Base-by-base conservation (phyloP, 805 yeast species). In the Sungouiella blattae region DNA sequence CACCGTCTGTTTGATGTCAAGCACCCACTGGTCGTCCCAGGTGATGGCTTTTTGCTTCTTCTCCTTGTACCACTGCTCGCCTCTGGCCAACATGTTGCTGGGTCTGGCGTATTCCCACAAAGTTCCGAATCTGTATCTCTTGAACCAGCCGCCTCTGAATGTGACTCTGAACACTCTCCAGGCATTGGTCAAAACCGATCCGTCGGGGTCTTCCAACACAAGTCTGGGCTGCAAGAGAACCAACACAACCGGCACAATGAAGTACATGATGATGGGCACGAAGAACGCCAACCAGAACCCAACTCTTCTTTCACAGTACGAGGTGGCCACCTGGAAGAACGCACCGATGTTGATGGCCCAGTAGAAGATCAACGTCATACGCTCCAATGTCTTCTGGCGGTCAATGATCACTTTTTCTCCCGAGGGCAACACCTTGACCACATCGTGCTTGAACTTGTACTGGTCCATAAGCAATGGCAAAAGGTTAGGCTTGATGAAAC, bases 381-480 rank as follows among this genome's bases (percentile, higher is more conserved):
- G 53, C 47, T 64, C 67, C 38, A 70, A 52, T 4, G 73, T 53
- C 36, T 66, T 58, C 48, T 64, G 67, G 36, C 73, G 62, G 46
- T 71, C 75, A 29, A 72, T 58, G 47, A 83, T 77, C 23, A 83
- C 89, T 31, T 71, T 69, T 52, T 78, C 80, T 38, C 95, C 95
- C 18, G 67, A 53, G 45, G 73, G 71, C 38, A 73, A 63, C 3
- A 73, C 75, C 55, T 69, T 73, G 36, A 85, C 75, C 33, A 72
- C 76, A 43, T 78, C 82, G 46, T 73, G 69, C 38, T 74, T 65
- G 54, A 77, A 74, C 29, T 81, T 79, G 53, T 59, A 59, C 53
- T 64, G 70, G 41, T 63, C 86, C 58, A 69, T 57, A 35, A 70
- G 52, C 32, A 71, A 56, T 5, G 77, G 76, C 40, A 70, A 60